These are phyloP conservation scores for Chrysopogon serrulatus DNA, from an alignment of 176 grass and related monocot genomes.

Conservation along the genomic window DNA sequence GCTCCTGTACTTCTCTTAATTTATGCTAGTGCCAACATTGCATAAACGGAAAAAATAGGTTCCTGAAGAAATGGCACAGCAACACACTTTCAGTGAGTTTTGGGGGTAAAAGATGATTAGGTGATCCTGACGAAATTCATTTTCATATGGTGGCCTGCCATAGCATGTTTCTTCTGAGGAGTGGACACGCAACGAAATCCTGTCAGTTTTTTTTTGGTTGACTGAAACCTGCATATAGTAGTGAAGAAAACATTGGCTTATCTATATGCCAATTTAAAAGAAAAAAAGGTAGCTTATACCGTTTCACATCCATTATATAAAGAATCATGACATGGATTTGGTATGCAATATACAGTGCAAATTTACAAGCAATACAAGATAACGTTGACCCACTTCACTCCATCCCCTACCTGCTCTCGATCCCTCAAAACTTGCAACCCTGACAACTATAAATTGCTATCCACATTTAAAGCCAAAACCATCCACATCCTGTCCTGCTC, in stretches of 20 bases:
- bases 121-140: neutral
- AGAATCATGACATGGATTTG: neutral
- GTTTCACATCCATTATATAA: neutral
- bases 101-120: neutral
- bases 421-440: slow-evolving; percentile 5
- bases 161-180: neutral
- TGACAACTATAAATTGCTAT: slow-evolving; percentile 37
- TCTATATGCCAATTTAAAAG: neutral
- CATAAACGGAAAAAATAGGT: neutral
- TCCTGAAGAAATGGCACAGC: neutral
- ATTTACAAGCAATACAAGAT: neutral
- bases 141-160: neutral
- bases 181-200: neutral
- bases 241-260: neutral
- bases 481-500: slow-evolving; percentile 25
- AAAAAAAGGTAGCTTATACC: neutral
- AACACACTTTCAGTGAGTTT: neutral
- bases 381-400: neutral
- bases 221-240: neutral
- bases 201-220: neutral
- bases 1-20: neutral
- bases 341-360: neutral
- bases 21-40: neutral
- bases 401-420: slow-evolving; percentile 14
- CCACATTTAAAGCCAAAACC: slow-evolving; percentile 28